Conservation (phyloP, 164 flowering plant genomes). For the Liquidambar formosana region DNA sequence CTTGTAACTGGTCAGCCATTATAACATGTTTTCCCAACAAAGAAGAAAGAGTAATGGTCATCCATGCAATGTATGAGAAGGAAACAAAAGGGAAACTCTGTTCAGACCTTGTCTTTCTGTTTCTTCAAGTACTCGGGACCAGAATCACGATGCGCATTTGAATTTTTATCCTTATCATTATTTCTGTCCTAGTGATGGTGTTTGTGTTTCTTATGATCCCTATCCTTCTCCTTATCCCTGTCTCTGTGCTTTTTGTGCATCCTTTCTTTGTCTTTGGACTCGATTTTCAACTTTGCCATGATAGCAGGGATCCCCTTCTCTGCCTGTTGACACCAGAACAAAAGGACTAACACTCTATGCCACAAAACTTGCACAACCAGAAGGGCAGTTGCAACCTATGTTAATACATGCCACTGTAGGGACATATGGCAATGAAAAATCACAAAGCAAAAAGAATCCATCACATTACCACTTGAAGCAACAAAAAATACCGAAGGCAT, state of each 20-base stretch:
- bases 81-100: background rate
- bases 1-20: too few relatives aligned
- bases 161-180: constrained; percentile 40
- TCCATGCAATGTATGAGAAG: too few relatives aligned
- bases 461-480: too few relatives aligned
- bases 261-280: constrained; percentile 43
- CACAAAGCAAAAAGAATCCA: too few relatives aligned
- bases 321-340: constrained; percentile 21
- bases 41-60: too few relatives aligned
- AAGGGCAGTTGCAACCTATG: too few relatives aligned
- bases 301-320: constrained; percentile 45
- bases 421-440: too few relatives aligned
- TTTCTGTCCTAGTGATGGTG: constrained; percentile 39
- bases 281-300: constrained; percentile 34
- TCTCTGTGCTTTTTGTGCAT: constrained; percentile 46
- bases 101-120: constrained; percentile 40
- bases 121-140: constrained; percentile 30
- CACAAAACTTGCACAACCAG: background rate
- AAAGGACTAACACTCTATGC: background rate
- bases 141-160: constrained; percentile 30
- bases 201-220: constrained; percentile 46
- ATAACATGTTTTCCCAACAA: too few relatives aligned
- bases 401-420: too few relatives aligned
- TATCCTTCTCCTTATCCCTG: constrained; percentile 39
- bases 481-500: too few relatives aligned